These are phyloP conservation scores for Colletotrichum abscissum DNA, from an alignment of 2,329 filamentous ascomycete genomes.

Conservation along the genomic window DNA sequence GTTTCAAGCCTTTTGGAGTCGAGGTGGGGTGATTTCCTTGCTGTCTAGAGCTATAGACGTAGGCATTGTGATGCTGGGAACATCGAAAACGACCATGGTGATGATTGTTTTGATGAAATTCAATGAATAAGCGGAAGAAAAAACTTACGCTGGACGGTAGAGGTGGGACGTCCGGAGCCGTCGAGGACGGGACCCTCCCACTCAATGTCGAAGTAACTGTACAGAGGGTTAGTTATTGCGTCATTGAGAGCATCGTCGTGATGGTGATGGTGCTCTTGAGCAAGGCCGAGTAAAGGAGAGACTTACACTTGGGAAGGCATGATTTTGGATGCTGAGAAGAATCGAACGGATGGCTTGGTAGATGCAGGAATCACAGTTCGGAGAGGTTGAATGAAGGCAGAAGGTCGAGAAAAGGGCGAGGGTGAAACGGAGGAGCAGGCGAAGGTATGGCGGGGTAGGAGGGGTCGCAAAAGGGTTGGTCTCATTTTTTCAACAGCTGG, in stretches of 20 bases:
- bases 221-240: constrained; percentile 35
- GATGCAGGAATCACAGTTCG: constrained; percentile 35
- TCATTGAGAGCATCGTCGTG: constrained; percentile 30
- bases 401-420: constrained; percentile 40
- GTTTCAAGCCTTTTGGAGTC: constrained; percentile 12
- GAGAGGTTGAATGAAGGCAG: constrained; percentile 37
- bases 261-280: constrained; percentile 10
- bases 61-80: constrained; percentile 1
- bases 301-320: constrained; percentile 81
- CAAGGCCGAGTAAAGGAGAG: constrained; percentile 15
- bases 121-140: constrained; percentile 48
- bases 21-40: constrained; percentile 16
- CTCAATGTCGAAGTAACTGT: constrained; percentile 76
- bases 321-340: constrained; percentile 71
- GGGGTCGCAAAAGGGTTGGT: constrained; percentile 39
- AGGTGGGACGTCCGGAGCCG: constrained; percentile 65
- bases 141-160: constrained; percentile 72
- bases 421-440: constrained; percentile 38
- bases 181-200: constrained; percentile 80
- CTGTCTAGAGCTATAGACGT: background rate
- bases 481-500: constrained; percentile 39
- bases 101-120: constrained; percentile 23
- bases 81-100: background rate
- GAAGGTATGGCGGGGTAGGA: constrained; percentile 39
- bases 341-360: constrained; percentile 47